Evolutionary conservation across 2,329 filamentous ascomycete species (phyloP).

Genomic region (Ophiostoma sp.): DNA sequence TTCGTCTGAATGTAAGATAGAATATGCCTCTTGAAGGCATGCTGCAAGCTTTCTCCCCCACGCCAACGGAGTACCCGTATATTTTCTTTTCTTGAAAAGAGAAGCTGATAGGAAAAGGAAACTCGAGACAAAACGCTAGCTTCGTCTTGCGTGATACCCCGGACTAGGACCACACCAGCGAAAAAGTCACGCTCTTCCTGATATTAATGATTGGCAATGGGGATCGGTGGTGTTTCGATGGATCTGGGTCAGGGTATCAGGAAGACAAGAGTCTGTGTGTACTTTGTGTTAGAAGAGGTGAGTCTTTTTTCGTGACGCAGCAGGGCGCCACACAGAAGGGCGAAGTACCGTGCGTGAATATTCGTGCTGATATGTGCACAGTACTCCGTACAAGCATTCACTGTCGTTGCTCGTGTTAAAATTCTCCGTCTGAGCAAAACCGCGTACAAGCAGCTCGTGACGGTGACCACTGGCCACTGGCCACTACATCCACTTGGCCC

Average conservation of each 20-base stretch:
- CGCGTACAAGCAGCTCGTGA: neutral
- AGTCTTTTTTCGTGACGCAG: neutral
- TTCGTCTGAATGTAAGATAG: neutral
- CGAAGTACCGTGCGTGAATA: neutral
- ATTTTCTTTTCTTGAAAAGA: neutral
- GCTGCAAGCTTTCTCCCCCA: neutral
- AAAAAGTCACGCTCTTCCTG: neutral
- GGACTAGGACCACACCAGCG: neutral
- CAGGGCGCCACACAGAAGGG: too few relatives aligned
- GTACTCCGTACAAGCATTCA: neutral
- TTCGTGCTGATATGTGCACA: neutral
- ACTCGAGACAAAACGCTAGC: neutral
- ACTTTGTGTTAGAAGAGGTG: neutral
- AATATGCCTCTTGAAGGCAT: neutral
- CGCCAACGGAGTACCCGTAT: neutral
- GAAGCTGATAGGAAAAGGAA: neutral
- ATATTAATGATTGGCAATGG: neutral
- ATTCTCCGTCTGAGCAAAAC: neutral
- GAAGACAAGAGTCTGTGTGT: neutral
- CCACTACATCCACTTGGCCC: conserved; percentile 7
- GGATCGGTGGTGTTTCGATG: neutral
- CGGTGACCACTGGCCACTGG: neutral
- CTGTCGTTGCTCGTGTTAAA: neutral
- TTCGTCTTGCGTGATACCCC: conserved; percentile 12
- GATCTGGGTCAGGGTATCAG: neutral